Conservation (phyloP, 2,329 filamentous ascomycete species). For the Verticillium zaregamsianum region DNA sequence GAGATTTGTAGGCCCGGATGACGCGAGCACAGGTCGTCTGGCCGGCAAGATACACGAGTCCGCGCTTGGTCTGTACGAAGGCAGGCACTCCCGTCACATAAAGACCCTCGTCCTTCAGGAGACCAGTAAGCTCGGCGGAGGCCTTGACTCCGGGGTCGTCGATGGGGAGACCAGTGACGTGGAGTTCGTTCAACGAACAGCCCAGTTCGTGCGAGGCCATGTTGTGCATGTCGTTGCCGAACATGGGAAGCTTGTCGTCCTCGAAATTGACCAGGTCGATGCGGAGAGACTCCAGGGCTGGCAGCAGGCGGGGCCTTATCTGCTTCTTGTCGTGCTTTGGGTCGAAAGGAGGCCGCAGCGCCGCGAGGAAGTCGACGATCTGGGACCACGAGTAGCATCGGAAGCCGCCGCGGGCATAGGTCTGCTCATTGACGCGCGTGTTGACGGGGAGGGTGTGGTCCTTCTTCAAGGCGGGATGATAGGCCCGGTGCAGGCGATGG, state of each 20-base stretch:
- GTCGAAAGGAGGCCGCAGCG: conserved; percentile 46
- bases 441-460: conserved; percentile 37
- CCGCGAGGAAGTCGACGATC: conserved; percentile 47
- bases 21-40: conserved; percentile 37
- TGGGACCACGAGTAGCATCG: conserved; percentile 52
- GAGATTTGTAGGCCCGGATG: conserved; percentile 37
- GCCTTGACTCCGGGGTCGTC: conserved; percentile 45
- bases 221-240: conserved; percentile 45
- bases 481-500: conserved; percentile 30
- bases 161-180: conserved; percentile 46
- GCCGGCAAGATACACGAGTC: conserved; percentile 34
- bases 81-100: conserved; percentile 41
- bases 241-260: conserved; percentile 38
- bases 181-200: conserved; percentile 48
- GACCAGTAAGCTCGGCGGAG: conserved; percentile 42
- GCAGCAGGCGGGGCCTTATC: conserved; percentile 37
- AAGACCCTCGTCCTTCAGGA: conserved; percentile 50
- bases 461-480: conserved; percentile 37
- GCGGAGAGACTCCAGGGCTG: conserved; percentile 40
- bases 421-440: conserved; percentile 38
- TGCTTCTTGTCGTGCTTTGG: conserved; percentile 29
- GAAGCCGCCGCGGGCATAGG: conserved; percentile 45
- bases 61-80: conserved; percentile 32
- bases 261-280: conserved; percentile 54
- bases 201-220: conserved; percentile 50